phyloP scores from a whole-genome alignment of 352 stramenopile species.

The Pythium rishiriense region DNA sequence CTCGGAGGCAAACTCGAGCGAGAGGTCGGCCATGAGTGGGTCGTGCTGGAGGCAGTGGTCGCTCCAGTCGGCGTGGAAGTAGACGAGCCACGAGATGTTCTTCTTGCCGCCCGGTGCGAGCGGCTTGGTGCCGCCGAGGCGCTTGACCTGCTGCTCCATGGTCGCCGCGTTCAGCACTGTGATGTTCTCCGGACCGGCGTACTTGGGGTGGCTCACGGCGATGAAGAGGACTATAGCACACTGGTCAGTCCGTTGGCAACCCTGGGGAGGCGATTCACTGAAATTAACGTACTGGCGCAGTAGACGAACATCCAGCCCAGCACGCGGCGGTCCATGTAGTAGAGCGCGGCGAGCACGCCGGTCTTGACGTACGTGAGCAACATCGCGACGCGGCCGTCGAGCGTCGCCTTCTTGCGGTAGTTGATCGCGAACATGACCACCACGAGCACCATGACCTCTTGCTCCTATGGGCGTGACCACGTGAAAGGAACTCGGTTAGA shows the following conservation, averaged over 20 bases:
- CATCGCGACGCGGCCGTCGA: slow-evolving; percentile 61
- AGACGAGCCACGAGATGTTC: slow-evolving; percentile 64
- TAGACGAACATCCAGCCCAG: slow-evolving; percentile 67
- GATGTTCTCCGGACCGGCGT: slow-evolving; percentile 59
- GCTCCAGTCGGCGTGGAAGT: slow-evolving; percentile 75
- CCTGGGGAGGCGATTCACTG: background rate
- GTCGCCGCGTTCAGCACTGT: slow-evolving; percentile 42
- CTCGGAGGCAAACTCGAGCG: slow-evolving; percentile 54
- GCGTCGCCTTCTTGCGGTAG: slow-evolving; percentile 76
- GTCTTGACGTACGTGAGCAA: slow-evolving; percentile 74
- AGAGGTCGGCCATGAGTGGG: slow-evolving; percentile 71
- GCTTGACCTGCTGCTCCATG: slow-evolving; percentile 52
- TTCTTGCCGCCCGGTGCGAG: slow-evolving; percentile 9
- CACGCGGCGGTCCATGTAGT: slow-evolving; percentile 63
- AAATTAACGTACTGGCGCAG: slow-evolving; percentile 45
- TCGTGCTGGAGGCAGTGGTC: slow-evolving; percentile 74
- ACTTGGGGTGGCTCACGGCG: slow-evolving; percentile 59
- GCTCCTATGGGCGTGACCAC: slow-evolving; percentile 34
- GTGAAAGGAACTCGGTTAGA: background rate
- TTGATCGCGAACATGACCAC: slow-evolving; percentile 58
- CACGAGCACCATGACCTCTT: slow-evolving; percentile 72
- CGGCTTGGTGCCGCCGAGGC: slow-evolving; percentile 28
- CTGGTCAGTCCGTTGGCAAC: background rate
- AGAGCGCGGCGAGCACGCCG: slow-evolving; percentile 56
- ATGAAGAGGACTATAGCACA: slow-evolving; percentile 55